These are phyloP conservation scores for Fagopyrum esculentum DNA, from an alignment of 148 eudicot species.

Conservation along the genomic window DNA sequence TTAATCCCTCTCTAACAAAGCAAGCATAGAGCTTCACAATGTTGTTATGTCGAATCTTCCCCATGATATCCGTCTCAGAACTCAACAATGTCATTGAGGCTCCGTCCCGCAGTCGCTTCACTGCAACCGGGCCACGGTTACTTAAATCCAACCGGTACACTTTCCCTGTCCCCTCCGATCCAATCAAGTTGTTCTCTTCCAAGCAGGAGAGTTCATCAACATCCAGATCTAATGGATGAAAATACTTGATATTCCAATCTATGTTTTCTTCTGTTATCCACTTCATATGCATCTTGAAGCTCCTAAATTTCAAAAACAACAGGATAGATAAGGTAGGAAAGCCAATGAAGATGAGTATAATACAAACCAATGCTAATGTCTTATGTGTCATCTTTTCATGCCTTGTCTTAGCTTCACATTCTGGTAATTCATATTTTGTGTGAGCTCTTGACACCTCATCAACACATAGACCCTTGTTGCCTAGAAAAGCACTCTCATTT, in stretches of 20 bases:
- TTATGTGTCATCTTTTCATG: background rate
- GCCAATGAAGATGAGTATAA: conserved; percentile 33
- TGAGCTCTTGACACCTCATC: conserved; percentile 21
- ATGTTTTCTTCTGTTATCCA: conserved; percentile 23
- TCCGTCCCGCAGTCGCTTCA: conserved; percentile 62
- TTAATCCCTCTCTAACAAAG: conserved; percentile 51
- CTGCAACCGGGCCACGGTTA: conserved; percentile 60
- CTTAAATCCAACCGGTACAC: conserved; percentile 69
- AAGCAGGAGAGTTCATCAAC: conserved; percentile 49
- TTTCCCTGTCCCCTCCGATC: conserved; percentile 77
- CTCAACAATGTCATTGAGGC: conserved; percentile 30
- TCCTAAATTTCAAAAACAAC: conserved; percentile 42
- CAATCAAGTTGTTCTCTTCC: conserved; percentile 59
- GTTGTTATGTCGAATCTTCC: conserved; percentile 74
- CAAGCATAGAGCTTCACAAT: conserved; percentile 79
- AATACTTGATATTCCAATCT: conserved; percentile 67
- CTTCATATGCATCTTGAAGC: conserved; percentile 32
- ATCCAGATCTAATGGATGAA: conserved; percentile 62
- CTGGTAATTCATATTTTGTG: conserved; percentile 22
- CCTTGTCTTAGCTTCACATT: conserved; percentile 25
- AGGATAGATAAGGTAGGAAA: conserved; percentile 36
- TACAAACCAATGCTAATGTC: conserved; percentile 21
- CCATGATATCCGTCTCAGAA: conserved; percentile 72
- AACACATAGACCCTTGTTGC: conserved; percentile 63
- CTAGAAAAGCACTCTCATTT: conserved; percentile 47